Base-by-base conservation (phyloP, 768 basidiomycete species). In the Russula griseocarnosa region DNA sequence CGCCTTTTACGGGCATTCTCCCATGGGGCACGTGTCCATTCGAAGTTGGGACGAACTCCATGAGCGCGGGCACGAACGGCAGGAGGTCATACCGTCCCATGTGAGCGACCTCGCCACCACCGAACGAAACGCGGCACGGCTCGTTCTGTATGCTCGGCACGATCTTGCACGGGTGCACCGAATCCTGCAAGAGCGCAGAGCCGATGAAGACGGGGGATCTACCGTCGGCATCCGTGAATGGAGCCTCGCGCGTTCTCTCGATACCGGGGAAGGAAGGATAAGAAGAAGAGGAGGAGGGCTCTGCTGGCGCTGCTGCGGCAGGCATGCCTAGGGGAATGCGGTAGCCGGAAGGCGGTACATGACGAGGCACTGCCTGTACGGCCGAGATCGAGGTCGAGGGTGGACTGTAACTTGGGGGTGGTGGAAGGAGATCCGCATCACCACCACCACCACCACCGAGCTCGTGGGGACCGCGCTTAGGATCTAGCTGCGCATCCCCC, bases 151-250 rank as follows among this genome's bases (percentile, higher is more conserved):
- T 2, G 2, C 1, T 73, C 11, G 86, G 83, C 1, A 77, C 83
- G 69, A 92, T 83, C 78, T 93, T 94, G 82, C 91, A 92, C 4
- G 91, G 91, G 63, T 93, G 90, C 3, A 92, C 87, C 0, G 85
- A 83, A 65, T 77, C 68, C 10, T 60, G 77, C 71, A 91, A 78
- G 52, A 92, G 75, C 13, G 89, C 91, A 5, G 87, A 88, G 16
- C 90, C 91, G 36, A 94, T 68, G 75, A 79, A 94, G 63, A 92
- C 71, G 6, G 86, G 86, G 2, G 81, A 80, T 28, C 68, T 63
- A 1, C 83, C 82, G 69, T 87, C 83, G 1, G 76, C 72, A 70
- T 93, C 89, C 42, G 73, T 69, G 69, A 80, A 83, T 1, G 83
- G 80, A 0, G 88, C 81, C 1, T 65, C 74, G 22, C 83, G 84